Conservation (phyloP, 768 basidiomycete genomes). For the Strobilomyces echinocephalus region DNA sequence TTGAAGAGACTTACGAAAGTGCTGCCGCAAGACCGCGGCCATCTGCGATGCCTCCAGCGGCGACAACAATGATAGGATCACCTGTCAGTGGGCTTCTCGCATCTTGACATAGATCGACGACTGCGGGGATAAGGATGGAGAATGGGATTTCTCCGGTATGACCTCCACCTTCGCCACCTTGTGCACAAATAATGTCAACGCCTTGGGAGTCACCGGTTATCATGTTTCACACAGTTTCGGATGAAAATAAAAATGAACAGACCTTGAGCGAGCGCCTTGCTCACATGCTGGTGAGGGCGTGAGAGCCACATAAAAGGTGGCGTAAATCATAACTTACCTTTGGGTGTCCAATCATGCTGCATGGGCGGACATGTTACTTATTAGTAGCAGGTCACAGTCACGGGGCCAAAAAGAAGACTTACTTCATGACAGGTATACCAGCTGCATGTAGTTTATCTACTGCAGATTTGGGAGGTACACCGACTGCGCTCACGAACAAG, state of each 20-base stretch:
- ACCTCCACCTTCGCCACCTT: conserved; percentile 84
- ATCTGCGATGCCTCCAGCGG: conserved; percentile 81
- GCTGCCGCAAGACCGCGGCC: conserved; percentile 76
- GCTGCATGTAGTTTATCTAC: conserved; percentile 80
- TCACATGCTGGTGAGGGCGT: conserved; percentile 49
- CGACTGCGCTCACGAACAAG: conserved; percentile 80
- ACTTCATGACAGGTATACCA: conserved; percentile 85
- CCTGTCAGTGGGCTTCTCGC: conserved; percentile 74
- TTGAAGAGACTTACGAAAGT: conserved; percentile 45
- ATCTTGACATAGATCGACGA: conserved; percentile 72
- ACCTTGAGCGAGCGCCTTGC: conserved; percentile 72
- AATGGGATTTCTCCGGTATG: conserved; percentile 83
- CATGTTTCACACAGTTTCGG: not conserved
- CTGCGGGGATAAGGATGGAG: conserved; percentile 76
- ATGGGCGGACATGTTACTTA: not conserved
- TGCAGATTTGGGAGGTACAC: conserved; percentile 78
- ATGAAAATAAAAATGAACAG: not conserved
- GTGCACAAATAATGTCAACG: conserved; percentile 88
- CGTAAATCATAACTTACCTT: conserved; percentile 43
- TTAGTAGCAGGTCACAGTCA: not conserved
- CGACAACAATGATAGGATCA: conserved; percentile 70
- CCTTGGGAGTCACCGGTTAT: conserved; percentile 34
- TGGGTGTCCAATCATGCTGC: conserved; percentile 79
- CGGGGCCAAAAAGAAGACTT: conserved; percentile 22
- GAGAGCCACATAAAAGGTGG: not conserved